Percentiles rank a stretch among this genome's conserved stretches.
Evolutionary conservation across 2,329 filamentous ascomycete genomes (phyloP).

Genomic region (Neophaeococcomyces mojaviensis): DNA sequence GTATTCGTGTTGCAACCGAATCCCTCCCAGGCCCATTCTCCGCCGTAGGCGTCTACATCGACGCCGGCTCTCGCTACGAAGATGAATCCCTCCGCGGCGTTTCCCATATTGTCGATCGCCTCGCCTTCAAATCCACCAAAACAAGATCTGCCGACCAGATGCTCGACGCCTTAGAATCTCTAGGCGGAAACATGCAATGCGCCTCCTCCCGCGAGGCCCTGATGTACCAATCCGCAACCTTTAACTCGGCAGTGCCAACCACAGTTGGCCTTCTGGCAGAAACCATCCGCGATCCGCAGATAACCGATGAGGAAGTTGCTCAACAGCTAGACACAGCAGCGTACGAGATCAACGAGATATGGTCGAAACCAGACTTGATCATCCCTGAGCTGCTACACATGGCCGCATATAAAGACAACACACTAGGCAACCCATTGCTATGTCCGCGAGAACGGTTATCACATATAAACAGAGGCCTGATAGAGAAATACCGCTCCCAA

Average conservation of each 20-base stretch:
- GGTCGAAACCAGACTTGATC: constrained; percentile 94
- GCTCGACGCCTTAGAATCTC: constrained; percentile 75
- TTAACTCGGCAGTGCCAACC: constrained; percentile 81
- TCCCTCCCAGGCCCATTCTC: constrained; percentile 90
- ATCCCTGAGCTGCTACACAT: constrained; percentile 91
- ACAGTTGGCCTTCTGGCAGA: constrained; percentile 82
- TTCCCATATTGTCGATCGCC: constrained; percentile 89
- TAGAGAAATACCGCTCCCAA: constrained; percentile 68
- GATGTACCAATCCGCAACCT: constrained; percentile 98
- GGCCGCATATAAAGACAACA: constrained; percentile 93
- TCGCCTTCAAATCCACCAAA: constrained; percentile 86
- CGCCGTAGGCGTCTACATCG: constrained; percentile 90
- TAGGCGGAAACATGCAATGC: constrained; percentile 95
- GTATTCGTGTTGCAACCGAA: constrained; percentile 88
- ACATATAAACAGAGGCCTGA: constrained; percentile 64
- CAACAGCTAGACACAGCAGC: constrained; percentile 85
- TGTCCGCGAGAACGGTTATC: constrained; percentile 78
- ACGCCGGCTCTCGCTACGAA: constrained; percentile 91
- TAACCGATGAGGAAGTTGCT: constrained; percentile 78
- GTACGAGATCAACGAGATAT: constrained; percentile 95
- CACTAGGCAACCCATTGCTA: constrained; percentile 82
- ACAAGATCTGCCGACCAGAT: constrained; percentile 70
- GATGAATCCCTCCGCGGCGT: constrained; percentile 76
- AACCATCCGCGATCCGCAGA: constrained; percentile 76
- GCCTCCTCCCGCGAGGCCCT: constrained; percentile 89